phyloP scores from a whole-genome alignment of 169 alveolate species.

The Plasmodium ovale region DNA sequence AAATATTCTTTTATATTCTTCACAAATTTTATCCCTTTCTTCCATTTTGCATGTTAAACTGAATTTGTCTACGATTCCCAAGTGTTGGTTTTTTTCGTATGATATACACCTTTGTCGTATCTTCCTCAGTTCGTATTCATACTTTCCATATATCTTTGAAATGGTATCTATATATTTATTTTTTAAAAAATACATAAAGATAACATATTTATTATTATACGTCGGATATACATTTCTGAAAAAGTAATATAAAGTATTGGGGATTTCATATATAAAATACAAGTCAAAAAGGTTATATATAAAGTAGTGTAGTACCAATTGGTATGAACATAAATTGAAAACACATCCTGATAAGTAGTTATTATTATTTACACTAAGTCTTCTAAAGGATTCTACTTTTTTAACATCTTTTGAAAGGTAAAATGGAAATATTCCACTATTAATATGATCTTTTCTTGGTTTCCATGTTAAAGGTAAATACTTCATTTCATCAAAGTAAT shows the following conservation, averaged over 20 bases:
- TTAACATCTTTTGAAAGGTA: constrained; percentile 17
- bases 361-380: constrained; percentile 34
- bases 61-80: background rate
- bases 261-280: constrained; percentile 34
- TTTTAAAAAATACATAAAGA: constrained; percentile 18
- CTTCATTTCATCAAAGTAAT: constrained; percentile 32
- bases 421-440: constrained; percentile 60
- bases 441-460: constrained; percentile 62
- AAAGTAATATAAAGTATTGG: constrained; percentile 5
- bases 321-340: constrained; percentile 36
- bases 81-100: background rate
- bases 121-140: background rate
- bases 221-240: constrained; percentile 14
- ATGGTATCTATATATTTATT: constrained; percentile 7
- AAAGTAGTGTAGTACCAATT: constrained; percentile 34
- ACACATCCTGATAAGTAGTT: constrained; percentile 54
- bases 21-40: background rate
- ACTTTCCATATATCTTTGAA: background rate
- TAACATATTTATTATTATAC: background rate
- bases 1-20: background rate
- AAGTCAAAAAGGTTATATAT: constrained; percentile 12
- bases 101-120: background rate
- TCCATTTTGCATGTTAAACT: background rate
- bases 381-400: constrained; percentile 25
- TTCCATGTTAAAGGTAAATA: constrained; percentile 67